Evolutionary conservation across 2,329 filamentous ascomycete genomes (phyloP), one percentile per base, ranked within the genome.

Genomic region (Clonostachys rosea): DNA sequence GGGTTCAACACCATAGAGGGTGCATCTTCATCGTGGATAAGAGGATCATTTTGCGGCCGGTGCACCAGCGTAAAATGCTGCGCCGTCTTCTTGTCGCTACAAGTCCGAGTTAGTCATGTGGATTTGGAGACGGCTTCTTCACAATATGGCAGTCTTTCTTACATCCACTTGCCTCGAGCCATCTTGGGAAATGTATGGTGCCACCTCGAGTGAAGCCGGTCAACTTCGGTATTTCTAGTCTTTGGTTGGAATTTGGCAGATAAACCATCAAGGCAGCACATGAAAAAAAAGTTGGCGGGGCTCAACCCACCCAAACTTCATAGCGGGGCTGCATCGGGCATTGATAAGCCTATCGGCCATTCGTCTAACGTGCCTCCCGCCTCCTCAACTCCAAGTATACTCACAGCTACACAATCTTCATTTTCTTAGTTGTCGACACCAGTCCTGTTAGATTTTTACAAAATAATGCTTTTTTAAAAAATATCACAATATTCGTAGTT

Each of bases 21-120:
- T 47, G 90, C 91, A 59, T 85, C 79, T 59, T 86, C 80, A 74
- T 99, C 91, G 78, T 99, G 87, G 65, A 99, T 96, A 59, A 92
- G 83, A 42, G 95, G 94, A 67, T 99, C 94, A 82, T 96, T 90
- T 71, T 99, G 95, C 34, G 92, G 89, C 61, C 94, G 89, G 71
- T 96, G 89, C 59, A 97, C 90, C 64, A 99, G 87, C 57, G 87
- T 87, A 70, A 95, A 97, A 70, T 91, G 94, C 65, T 89, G 87
- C 58, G 94, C 91, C 50, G 81, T 87, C 70, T 96, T 95, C 75
- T 96, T 96, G 75, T 96, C 69, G 58, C 75, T 81, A 51, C 13
- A n/a, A 20, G n/a, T 34, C 7, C 18, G 24, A 30, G 35, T 12
- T 10, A 40, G 14, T 8, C 3, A 18, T 16, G 34, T 18, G 6